A percentile compares a stretch with the other conserved stretches of the same genome.
Evolutionary conservation across 441 rosid species (phyloP).

Genomic region (Syzygium syzygioides): DNA sequence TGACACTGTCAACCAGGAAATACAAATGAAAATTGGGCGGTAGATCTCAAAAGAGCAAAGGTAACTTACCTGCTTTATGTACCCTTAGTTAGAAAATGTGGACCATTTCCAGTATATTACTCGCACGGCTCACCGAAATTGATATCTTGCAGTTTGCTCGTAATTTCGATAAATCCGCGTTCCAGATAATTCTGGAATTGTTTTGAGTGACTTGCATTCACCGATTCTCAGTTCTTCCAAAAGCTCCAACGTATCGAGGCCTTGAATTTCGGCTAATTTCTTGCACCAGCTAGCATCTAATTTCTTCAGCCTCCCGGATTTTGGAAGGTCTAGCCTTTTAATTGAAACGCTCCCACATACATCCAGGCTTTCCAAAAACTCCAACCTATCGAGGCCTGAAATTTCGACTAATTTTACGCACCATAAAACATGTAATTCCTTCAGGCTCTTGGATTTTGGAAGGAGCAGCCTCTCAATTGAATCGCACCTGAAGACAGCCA

Average conservation of each 20-base stretch:
- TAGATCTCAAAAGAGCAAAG: background rate
- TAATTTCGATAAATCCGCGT: background rate
- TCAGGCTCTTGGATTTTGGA: too few relatives aligned
- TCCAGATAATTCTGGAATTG: background rate
- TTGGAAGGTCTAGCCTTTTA: too few relatives aligned
- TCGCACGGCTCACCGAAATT: background rate
- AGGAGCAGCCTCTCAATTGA: background rate
- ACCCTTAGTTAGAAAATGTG: background rate
- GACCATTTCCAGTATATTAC: background rate
- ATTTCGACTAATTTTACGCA: too few relatives aligned
- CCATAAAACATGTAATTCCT: fast-evolving
- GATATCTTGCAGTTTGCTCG: fast-evolving
- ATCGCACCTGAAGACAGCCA: fast-evolving
- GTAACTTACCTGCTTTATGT: background rate
- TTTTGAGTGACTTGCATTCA: background rate
- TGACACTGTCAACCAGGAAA: background rate
- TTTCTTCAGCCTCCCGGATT: too few relatives aligned
- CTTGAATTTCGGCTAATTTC: too few relatives aligned
- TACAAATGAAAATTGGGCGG: background rate
- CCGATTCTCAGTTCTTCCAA: background rate
- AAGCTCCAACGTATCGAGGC: too few relatives aligned
- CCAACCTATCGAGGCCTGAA: too few relatives aligned
- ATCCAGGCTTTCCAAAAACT: too few relatives aligned
- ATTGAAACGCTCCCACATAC: too few relatives aligned
- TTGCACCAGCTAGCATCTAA: too few relatives aligned